A percentile compares a stretch with the other conserved stretches of the same genome.
Evolutionary conservation across 2,329 filamentous ascomycete species (phyloP).

Genomic region (Pestalotiopsis sp.): DNA sequence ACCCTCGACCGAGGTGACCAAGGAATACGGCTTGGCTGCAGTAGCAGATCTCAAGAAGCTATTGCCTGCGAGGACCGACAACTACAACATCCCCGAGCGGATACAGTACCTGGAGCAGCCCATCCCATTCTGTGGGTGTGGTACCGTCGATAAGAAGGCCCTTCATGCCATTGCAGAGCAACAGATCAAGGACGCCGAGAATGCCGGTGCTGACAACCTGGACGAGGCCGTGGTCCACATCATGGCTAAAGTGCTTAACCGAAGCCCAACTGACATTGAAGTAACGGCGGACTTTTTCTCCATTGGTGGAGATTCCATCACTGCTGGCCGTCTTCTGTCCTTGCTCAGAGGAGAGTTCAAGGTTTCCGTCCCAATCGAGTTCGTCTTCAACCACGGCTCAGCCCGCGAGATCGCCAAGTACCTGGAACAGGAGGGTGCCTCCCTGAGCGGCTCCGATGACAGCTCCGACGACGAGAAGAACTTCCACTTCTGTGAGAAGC

Average conservation of each 20-base stretch:
- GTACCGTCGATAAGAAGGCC: slow-evolving; percentile 1
- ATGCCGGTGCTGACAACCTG: slow-evolving; percentile 1
- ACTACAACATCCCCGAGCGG: slow-evolving; percentile 26
- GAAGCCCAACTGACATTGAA: slow-evolving; percentile 39
- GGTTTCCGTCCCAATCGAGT: slow-evolving; percentile 50
- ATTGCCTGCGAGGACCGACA: slow-evolving; percentile 22
- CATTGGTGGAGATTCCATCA: slow-evolving; percentile 55
- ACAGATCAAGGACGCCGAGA: slow-evolving; percentile 4
- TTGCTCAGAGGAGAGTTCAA: slow-evolving; percentile 51
- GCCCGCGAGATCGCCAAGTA: slow-evolving; percentile 39
- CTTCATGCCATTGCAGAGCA: slow-evolving; percentile 8
- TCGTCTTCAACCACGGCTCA: slow-evolving; percentile 52
- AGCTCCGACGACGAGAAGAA: slow-evolving; percentile 18
- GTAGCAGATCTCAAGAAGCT: slow-evolving; percentile 10
- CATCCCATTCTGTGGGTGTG: slow-evolving; percentile 4
- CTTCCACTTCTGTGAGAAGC: slow-evolving; percentile 38
- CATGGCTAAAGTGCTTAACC: slow-evolving; percentile 48
- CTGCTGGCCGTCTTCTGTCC: slow-evolving; percentile 54
- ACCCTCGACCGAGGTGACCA: background rate
- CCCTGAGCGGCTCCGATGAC: slow-evolving; percentile 15
- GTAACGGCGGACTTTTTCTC: slow-evolving; percentile 48
- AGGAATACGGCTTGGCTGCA: background rate
- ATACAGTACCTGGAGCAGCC: slow-evolving; percentile 12
- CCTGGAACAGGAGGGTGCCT: slow-evolving; percentile 16
- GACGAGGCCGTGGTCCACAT: slow-evolving; percentile 24